Percentiles rank a stretch among this genome's conserved stretches.
Conservation (phyloP, 495 filamentous ascomycete genomes). For the Cetradonia linearis region DNA sequence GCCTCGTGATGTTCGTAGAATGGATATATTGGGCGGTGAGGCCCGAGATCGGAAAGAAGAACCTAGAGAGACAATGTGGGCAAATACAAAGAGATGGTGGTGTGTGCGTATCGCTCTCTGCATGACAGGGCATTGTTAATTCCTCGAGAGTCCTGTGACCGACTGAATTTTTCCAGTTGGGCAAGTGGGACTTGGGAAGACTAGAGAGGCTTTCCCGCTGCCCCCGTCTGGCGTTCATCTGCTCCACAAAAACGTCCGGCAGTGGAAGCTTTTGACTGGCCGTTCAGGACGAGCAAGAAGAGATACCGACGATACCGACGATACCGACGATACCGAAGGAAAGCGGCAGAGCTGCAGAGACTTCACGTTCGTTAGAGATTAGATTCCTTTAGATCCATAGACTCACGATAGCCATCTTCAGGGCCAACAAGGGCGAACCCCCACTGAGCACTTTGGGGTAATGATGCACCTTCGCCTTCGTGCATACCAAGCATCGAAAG, state of each 20-base stretch:
- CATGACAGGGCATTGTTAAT: constrained; percentile 5
- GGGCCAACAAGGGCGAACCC: neutral
- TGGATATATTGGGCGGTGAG: constrained; percentile 13
- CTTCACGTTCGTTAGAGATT: neutral
- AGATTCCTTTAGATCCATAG: neutral
- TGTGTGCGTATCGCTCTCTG: constrained; percentile 5
- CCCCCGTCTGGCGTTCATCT: neutral
- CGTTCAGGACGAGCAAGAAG: neutral
- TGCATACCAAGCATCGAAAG: neutral
- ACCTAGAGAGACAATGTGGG: neutral
- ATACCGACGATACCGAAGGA: constrained; percentile 8
- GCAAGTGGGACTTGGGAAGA: neutral
- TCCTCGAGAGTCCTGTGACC: constrained; percentile 17
- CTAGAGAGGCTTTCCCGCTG: constrained; percentile 7
- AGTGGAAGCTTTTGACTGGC: constrained; percentile 1
- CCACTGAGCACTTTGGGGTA: neutral
- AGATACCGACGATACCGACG: constrained; percentile 7
- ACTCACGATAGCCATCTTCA: constrained; percentile 2
- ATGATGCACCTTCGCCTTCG: neutral
- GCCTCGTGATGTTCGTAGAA: neutral
- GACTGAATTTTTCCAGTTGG: constrained; percentile 5
- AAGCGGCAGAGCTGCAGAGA: neutral
- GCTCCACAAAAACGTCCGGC: constrained; percentile 5
- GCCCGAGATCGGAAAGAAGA: constrained; percentile 18
- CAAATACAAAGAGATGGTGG: constrained; percentile 6